Conservation (phyloP, 2,329 filamentous ascomycete genomes). For the Alternaria consortialis region DNA sequence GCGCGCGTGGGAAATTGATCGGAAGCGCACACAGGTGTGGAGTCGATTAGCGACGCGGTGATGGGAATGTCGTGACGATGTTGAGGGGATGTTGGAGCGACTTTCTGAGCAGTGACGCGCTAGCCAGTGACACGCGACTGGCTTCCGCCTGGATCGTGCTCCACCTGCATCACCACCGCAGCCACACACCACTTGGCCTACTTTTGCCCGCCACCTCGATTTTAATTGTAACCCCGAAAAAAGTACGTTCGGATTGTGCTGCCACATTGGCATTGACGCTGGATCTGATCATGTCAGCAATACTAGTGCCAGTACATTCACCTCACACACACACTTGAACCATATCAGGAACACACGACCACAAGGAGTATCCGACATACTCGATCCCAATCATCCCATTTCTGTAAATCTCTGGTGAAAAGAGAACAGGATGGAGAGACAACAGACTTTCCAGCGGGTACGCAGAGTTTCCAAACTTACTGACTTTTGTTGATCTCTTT, state of each 20-base stretch:
- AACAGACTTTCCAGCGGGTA: slow-evolving; percentile 52
- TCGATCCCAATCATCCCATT: neutral
- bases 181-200: neutral
- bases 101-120: slow-evolving; percentile 29
- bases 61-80: slow-evolving; percentile 14
- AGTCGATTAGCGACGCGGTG: slow-evolving; percentile 23
- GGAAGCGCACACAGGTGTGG: slow-evolving; percentile 15
- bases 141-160: slow-evolving; percentile 18
- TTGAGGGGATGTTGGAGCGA: slow-evolving; percentile 18
- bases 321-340: neutral
- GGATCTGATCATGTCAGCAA: neutral
- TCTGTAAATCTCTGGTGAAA: neutral
- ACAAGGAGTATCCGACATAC: neutral
- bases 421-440: slow-evolving; percentile 45
- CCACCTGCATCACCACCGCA: neutral
- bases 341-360: neutral
- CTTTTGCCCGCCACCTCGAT: neutral
- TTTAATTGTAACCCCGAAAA: neutral
- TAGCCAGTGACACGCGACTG: slow-evolving; percentile 24
- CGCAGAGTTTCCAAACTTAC: slow-evolving; percentile 5
- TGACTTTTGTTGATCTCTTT: slow-evolving; percentile 8
- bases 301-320: neutral
- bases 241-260: neutral
- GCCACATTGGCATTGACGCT: neutral
- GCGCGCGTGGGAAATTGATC: slow-evolving; percentile 8